phyloP scores from a whole-genome alignment of 164 flowering plant genomes.

The Echeveria elegans region DNA sequence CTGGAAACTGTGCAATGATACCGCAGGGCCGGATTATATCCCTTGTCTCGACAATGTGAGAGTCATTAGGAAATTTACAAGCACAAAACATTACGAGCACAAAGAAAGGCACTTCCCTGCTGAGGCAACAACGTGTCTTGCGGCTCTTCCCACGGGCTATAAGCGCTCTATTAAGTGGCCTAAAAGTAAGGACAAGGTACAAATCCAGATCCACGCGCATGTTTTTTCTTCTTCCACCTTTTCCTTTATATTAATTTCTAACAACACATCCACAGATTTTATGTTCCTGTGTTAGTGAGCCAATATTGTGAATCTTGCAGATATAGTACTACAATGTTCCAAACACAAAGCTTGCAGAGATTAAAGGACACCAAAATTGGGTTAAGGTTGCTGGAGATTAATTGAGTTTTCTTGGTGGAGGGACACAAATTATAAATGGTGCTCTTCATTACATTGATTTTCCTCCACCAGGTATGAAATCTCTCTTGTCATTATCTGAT shows the following conservation, averaged over 20 bases:
- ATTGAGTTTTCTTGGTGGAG: conserved; percentile 96
- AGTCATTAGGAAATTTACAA: conserved; percentile 56
- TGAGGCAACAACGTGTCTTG: conserved; percentile 78
- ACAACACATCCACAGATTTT: not conserved
- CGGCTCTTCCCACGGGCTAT: conserved; percentile 82
- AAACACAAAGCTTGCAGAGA: conserved; percentile 77
- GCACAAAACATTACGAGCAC: conserved; percentile 92
- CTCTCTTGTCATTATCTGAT: not conserved
- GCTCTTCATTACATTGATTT: conserved; percentile 91
- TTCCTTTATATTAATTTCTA: no score
- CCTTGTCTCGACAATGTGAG: conserved; percentile 67
- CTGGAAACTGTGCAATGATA: conserved; percentile 69
- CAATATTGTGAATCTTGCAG: conserved; percentile 29
- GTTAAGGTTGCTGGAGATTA: conserved; percentile 81
- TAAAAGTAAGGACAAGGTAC: conserved; percentile 95
- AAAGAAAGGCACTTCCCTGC: no score
- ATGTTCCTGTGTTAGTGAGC: not conserved
- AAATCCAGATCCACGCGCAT: not conserved
- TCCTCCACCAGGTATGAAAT: conserved; percentile 47
- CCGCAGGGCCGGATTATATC: conserved; percentile 89
- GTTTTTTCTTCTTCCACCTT: no score
- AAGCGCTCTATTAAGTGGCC: no score
- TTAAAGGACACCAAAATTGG: no score
- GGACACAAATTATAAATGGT: conserved; percentile 92
- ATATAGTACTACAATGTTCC: conserved; percentile 93